phyloP scores from a whole-genome alignment of 2,329 filamentous ascomycete species.

The Fusarium sp. region DNA sequence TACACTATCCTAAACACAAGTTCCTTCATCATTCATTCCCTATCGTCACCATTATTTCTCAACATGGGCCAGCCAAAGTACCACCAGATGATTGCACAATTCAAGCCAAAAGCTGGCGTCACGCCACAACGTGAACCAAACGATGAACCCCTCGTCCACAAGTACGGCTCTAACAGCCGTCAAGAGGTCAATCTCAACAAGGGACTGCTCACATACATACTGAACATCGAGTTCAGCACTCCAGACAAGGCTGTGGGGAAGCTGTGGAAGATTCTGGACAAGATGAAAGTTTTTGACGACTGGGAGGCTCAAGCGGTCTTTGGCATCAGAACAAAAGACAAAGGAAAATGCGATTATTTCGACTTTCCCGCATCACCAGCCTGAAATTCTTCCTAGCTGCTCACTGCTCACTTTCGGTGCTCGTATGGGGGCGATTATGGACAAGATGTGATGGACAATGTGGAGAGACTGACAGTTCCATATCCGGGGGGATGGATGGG shows the following conservation, averaged over 20 bases:
- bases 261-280: rapidly evolving
- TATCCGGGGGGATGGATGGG: background rate
- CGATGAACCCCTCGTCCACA: background rate
- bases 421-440: rapidly evolving
- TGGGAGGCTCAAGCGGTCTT: background rate
- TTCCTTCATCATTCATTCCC: rapidly evolving
- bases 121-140: background rate
- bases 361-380: rapidly evolving
- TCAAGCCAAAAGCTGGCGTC: background rate
- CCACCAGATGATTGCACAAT: background rate
- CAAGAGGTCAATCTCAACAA: background rate
- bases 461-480: rapidly evolving
- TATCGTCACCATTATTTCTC: background rate
- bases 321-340: background rate
- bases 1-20: background rate
- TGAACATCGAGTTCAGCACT: background rate
- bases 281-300: background rate
- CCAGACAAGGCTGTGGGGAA: background rate
- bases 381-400: rapidly evolving
- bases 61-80: background rate
- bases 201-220: background rate
- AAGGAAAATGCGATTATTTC: background rate
- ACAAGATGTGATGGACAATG: background rate
- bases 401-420: rapidly evolving
- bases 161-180: background rate